Conservation (phyloP, 2,329 filamentous ascomycete species). For the Fusarium haematococcum region DNA sequence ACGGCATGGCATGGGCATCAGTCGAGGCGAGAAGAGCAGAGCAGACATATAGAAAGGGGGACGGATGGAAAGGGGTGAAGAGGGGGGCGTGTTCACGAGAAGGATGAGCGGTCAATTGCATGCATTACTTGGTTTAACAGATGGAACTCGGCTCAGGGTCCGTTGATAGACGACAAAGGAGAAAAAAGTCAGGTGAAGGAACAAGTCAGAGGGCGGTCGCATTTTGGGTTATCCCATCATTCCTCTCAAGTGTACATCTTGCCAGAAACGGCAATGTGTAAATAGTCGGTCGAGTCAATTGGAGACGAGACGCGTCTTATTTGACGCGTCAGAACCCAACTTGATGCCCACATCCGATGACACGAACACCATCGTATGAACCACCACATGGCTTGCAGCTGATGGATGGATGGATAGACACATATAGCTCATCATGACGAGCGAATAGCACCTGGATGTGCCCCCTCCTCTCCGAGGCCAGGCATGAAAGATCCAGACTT, state of each 20-base stretch:
- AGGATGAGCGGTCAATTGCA: slow-evolving; percentile 29
- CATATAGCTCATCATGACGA: slow-evolving; percentile 21
- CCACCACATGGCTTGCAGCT: slow-evolving; percentile 4
- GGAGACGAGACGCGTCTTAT: slow-evolving; percentile 14
- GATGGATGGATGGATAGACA: not conserved
- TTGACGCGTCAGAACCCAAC: slow-evolving; percentile 22
- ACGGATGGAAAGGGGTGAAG: not conserved
- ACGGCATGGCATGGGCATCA: not conserved
- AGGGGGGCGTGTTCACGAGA: not conserved
- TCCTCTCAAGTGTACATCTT: slow-evolving; percentile 26
- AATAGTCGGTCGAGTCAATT: slow-evolving; percentile 19
- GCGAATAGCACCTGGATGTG: not conserved
- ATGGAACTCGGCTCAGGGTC: not conserved
- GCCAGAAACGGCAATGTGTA: slow-evolving; percentile 33
- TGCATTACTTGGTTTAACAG: not conserved
- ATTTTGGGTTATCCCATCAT: slow-evolving; percentile 33
- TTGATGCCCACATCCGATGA: not conserved
- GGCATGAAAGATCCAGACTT: slow-evolving; percentile 22
- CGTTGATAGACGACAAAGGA: not conserved
- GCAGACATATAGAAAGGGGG: not conserved
- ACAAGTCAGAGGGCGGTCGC: slow-evolving; percentile 17
- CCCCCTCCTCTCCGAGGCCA: not conserved
- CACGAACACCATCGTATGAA: not conserved
- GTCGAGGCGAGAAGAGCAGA: not conserved
- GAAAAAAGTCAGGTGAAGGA: not conserved